phyloP scores from a whole-genome alignment of 495 filamentous ascomycete species.

The Aspergillus sclerotiicarbonarius region DNA sequence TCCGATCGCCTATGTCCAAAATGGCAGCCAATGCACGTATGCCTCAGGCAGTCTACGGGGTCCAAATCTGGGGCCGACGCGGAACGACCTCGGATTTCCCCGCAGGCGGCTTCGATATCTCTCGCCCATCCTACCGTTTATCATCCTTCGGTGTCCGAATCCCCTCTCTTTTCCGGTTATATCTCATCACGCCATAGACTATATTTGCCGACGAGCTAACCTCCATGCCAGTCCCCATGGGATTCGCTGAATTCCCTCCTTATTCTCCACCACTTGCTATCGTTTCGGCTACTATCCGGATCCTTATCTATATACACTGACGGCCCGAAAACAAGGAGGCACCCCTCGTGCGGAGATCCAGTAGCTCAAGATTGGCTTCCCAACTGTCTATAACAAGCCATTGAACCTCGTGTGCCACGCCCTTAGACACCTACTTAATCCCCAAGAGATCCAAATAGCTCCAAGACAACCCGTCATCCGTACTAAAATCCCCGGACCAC shows the following conservation, averaged over 20 bases:
- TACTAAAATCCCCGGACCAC: neutral
- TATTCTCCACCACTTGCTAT: neutral
- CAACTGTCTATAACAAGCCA: neutral
- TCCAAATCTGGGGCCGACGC: constrained; percentile 3
- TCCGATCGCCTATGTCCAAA: too few species aligned
- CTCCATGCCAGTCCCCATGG: neutral
- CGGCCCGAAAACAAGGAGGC: neutral
- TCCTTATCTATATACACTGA: neutral
- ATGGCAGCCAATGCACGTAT: neutral
- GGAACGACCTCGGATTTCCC: constrained; percentile 4
- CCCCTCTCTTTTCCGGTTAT: neutral
- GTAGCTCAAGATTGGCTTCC: neutral
- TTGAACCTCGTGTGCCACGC: neutral
- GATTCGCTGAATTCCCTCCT: neutral
- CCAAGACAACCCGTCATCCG: neutral
- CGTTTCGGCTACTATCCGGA: neutral
- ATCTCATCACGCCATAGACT: neutral
- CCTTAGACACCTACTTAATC: neutral
- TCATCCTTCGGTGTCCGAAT: neutral
- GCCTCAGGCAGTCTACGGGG: neutral
- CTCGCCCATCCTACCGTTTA: neutral
- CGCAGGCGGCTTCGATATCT: neutral
- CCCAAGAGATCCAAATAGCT: neutral
- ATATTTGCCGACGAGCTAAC: neutral
- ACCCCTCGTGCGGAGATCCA: neutral